Base-by-base conservation (phyloP, 1,284 basidiomycete species). In the Baeospora myosura region DNA sequence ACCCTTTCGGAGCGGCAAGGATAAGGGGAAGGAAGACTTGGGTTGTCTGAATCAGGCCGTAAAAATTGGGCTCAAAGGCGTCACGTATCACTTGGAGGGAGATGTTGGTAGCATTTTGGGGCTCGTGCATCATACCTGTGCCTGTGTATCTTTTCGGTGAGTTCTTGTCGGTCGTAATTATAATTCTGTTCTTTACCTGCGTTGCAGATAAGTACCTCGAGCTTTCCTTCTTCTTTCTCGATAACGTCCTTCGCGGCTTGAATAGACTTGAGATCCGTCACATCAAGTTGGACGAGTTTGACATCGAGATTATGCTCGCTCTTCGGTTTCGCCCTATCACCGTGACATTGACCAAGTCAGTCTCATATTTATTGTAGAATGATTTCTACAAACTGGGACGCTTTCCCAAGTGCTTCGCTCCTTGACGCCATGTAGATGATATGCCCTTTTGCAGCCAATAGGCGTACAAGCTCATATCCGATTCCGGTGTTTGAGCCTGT, bases 181-280 rank as follows among this genome's bases (percentile, higher is more conserved):
- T 14, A 20, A 34, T 8, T n/a, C 11, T 41, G 18, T 29, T 12
- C n/a, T 34, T 2, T 42, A 60, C 69, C 71, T 12, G 71, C 71
- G 44, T 74, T 73, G 54, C 73, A 72, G 26, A 74, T 66, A 21
- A 74, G 57, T 5, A 70, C 64, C 49, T 74, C 67, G 26, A 74
- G 52, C 7, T 53, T 59, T 0, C 71, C 71, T 45, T 70, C 64
- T 0, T 53, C 61, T 18, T 63, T 59, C 45, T 66, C 57, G 32
- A 72, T 66, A 18, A 50, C 39, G 1, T 57, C 55, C 36, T 56
- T 57, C 12, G 67, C 62, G 30, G 61, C 52, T 29, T 53, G 41
- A 29, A 70, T 56, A 4, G 64, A 61, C 2, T 52, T 50, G 23
- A 52, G 17, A 28, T 64, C 57, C 4, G 63, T 67, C 18, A 65